phyloP scores from a whole-genome alignment of 352 stramenopile species.

The Plasmopara muralis region DNA sequence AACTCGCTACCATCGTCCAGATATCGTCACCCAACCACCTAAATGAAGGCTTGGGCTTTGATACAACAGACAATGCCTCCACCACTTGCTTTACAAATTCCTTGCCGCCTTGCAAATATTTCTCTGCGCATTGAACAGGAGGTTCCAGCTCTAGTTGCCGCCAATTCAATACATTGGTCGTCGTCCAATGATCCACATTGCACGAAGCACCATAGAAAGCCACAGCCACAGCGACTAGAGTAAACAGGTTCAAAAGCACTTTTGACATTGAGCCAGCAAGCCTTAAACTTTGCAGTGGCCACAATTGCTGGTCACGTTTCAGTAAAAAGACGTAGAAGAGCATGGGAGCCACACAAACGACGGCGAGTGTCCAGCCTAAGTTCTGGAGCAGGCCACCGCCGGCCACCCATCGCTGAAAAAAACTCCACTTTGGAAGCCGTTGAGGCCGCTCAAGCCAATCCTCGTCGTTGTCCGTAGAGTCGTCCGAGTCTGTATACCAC shows the following conservation, averaged over 20 bases:
- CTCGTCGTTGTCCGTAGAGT: constrained; percentile 25
- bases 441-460: constrained; percentile 12
- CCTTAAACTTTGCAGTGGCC: constrained; percentile 35
- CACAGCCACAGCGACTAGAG: constrained; percentile 11
- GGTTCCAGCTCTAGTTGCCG: constrained; percentile 20
- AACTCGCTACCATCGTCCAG: constrained; percentile 25
- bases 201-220: constrained; percentile 27
- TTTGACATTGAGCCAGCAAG: constrained; percentile 25
- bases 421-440: background rate
- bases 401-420: constrained; percentile 26
- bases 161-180: constrained; percentile 13
- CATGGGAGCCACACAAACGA: constrained; percentile 32
- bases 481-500: constrained; percentile 32
- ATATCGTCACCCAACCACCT: constrained; percentile 25
- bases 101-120: constrained; percentile 13
- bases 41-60: constrained; percentile 7
- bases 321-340: constrained; percentile 38
- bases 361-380: constrained; percentile 46
- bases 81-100: constrained; percentile 4
- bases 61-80: constrained; percentile 12
- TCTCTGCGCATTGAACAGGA: constrained; percentile 19
- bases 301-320: constrained; percentile 12
- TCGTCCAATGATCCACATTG: constrained; percentile 10
- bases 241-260: constrained; percentile 33
- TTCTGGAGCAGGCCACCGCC: constrained; percentile 40